Evolutionary conservation across 2,329 filamentous ascomycete species (phyloP), one percentile per base, ranked within the genome.

Genomic region (Penicillium sp.): DNA sequence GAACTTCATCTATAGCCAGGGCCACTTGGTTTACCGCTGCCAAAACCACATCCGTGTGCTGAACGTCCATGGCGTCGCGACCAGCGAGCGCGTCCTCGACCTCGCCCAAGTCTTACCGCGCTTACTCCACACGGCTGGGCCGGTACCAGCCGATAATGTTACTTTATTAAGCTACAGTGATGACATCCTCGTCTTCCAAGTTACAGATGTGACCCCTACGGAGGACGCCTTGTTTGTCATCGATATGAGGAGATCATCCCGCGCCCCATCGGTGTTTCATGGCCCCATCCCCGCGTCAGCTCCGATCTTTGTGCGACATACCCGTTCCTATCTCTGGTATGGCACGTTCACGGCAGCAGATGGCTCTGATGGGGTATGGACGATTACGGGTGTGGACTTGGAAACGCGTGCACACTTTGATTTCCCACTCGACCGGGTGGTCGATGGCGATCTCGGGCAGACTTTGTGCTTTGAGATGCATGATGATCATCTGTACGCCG

Each of bases 391-490:
- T 2, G 82, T 82, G 57, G 68, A 82, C 56, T 69, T 88, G 34
- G 48, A 56, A 8, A 69, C 66, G 1, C 56, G 66, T 2, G 67
- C 67, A n/a, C 79, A 78, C 72, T 66, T 79, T 18, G 6, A 36
- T 4, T 59, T 63, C 27, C 22, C 32, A 2, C 48, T 63, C 6
- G 56, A 61, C 11, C 49, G 47, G n/a, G 46, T 58, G 7, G 52
- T 58, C 2, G 60, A 55, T 24, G 58, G 55, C 16, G 87, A 89
- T 43, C 79, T 91, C 31, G 86, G 86, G 5, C 82, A 81, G 10
- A 86, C 84, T 0, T 77, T 90, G n/a, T 88, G 84, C 56, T 92
- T 92, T 65, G 87, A 89, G 56, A 82, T 92, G 16, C 78, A 89
- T 56, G 78, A 85, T 36, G 80, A 77, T 9, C 78, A 85, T 61